Conservation (phyloP, 2,329 filamentous ascomycete genomes). For the Aspergillus sp. region DNA sequence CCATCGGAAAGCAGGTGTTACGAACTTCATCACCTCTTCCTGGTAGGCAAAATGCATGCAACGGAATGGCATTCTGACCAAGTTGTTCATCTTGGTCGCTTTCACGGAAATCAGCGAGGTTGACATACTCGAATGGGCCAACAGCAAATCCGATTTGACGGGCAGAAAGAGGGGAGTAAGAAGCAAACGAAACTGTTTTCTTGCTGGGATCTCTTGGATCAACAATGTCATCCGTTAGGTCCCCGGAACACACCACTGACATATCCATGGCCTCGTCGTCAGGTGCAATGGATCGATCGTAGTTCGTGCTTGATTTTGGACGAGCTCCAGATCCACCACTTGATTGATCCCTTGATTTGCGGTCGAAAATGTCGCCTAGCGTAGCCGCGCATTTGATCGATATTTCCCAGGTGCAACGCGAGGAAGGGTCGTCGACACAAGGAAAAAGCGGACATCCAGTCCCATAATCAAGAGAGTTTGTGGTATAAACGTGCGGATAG, state of each 20-base stretch:
- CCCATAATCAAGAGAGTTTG: conserved; percentile 74
- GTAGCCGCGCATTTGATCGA: conserved; percentile 84
- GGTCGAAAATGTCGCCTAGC: conserved; percentile 69
- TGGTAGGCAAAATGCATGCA: conserved; percentile 89
- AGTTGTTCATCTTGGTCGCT: conserved; percentile 91
- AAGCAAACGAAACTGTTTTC: conserved; percentile 84
- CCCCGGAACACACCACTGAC: conserved; percentile 86
- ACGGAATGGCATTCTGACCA: conserved; percentile 80
- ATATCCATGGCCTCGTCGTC: conserved; percentile 88
- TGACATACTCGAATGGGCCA: conserved; percentile 91
- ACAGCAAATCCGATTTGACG: conserved; percentile 92
- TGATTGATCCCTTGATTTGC: conserved; percentile 28
- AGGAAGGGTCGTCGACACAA: conserved; percentile 81
- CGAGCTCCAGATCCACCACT: conserved; percentile 18
- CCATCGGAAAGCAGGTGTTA: conserved; percentile 82
- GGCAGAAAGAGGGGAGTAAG: conserved; percentile 72
- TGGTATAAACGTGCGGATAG: conserved; percentile 90
- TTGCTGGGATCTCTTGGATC: conserved; percentile 76
- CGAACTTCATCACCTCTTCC: conserved; percentile 77
- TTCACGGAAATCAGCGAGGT: conserved; percentile 83
- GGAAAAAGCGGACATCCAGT: conserved; percentile 86
- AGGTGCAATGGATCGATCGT: conserved; percentile 53
- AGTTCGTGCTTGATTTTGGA: conserved; percentile 28
- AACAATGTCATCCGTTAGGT: conserved; percentile 77
- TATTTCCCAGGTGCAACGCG: conserved; percentile 83